A percentile compares a stretch with the other conserved stretches of the same genome.
Evolutionary conservation across 208 protist genomes (phyloP).

Genomic region (Leptomonas seymouri): DNA sequence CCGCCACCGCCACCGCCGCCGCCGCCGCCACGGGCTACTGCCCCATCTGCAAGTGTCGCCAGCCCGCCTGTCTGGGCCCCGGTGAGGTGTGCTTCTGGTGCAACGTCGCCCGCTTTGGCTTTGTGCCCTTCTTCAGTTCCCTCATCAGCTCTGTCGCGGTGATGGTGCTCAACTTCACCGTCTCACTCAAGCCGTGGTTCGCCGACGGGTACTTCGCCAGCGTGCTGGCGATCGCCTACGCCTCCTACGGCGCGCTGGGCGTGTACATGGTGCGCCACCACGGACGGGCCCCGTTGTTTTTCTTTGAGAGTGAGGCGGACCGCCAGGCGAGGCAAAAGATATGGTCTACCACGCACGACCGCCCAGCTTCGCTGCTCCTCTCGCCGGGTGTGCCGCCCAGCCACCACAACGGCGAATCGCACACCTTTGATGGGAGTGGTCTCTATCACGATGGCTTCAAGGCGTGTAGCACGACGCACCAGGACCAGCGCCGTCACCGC

Average conservation of each 20-base stretch:
- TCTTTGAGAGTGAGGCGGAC: slow-evolving; percentile 21
- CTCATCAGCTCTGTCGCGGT: slow-evolving; percentile 32
- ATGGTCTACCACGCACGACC: slow-evolving; percentile 7
- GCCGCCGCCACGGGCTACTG: slow-evolving; percentile 31
- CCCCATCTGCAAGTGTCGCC: slow-evolving; percentile 55
- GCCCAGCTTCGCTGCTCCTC: not conserved
- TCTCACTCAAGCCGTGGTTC: slow-evolving; percentile 70
- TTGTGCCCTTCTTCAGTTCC: slow-evolving; percentile 48
- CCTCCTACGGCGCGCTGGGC: slow-evolving; percentile 20
- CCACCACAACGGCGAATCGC: too few species aligned
- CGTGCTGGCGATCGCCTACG: slow-evolving; percentile 43
- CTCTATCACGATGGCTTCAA: too few species aligned
- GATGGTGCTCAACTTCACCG: slow-evolving; percentile 41
- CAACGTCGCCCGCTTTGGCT: slow-evolving; percentile 48
- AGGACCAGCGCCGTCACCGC: not conserved
- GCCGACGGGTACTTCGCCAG: slow-evolving; percentile 51
- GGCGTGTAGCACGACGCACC: not conserved
- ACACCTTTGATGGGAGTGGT: too few species aligned
- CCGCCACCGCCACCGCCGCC: not conserved
- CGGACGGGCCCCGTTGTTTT: slow-evolving; percentile 19
- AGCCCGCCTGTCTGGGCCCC: slow-evolving; percentile 39
- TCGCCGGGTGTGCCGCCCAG: not conserved
- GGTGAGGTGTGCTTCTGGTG: slow-evolving; percentile 74
- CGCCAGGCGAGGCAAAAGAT: not conserved
- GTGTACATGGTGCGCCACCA: slow-evolving; percentile 30